Conservation (phyloP, 1,284 basidiomycete genomes). For the Puccinia coronata region DNA sequence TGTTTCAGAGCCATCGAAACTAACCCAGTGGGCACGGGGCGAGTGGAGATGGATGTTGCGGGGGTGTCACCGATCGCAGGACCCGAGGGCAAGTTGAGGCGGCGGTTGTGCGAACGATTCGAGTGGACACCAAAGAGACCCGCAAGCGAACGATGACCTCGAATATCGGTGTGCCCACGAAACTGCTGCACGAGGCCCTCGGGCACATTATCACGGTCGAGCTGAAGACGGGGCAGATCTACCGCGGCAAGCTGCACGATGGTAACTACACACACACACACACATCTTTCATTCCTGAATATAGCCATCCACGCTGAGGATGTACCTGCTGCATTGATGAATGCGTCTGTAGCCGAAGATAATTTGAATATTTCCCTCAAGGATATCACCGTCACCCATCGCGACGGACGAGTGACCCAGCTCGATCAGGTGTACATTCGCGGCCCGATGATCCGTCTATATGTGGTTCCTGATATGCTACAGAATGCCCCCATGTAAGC, state of each 20-base stretch:
- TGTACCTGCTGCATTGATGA: not conserved
- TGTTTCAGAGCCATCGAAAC: too few species aligned
- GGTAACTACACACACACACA: constrained; percentile 61
- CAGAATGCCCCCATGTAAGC: constrained; percentile 98
- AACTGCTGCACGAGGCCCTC: constrained; percentile 65
- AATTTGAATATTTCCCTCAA: constrained; percentile 94
- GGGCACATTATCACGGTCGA: constrained; percentile 97
- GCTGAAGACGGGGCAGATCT: constrained; percentile 94
- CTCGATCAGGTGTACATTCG: constrained; percentile 98
- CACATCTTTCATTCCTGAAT: not conserved
- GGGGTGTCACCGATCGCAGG: too few species aligned
- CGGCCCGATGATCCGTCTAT: constrained; percentile 95
- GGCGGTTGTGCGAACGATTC: too few species aligned
- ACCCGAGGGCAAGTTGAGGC: too few species aligned
- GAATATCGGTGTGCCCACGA: constrained; percentile 59
- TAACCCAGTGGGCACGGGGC: too few species aligned
- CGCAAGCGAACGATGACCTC: constrained; percentile 42
- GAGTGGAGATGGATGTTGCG: too few species aligned
- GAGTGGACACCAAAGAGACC: not conserved
- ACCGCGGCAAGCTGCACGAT: constrained; percentile 95
- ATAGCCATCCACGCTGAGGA: constrained; percentile 5
- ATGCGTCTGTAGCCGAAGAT: constrained; percentile 76
- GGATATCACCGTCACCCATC: constrained; percentile 95
- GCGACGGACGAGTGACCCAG: constrained; percentile 98
- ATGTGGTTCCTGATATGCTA: constrained; percentile 99